Evolutionary conservation across 129 eudicot species (phyloP), one percentile per base, ranked within the genome.

Genomic region (Tagetes erecta): DNA sequence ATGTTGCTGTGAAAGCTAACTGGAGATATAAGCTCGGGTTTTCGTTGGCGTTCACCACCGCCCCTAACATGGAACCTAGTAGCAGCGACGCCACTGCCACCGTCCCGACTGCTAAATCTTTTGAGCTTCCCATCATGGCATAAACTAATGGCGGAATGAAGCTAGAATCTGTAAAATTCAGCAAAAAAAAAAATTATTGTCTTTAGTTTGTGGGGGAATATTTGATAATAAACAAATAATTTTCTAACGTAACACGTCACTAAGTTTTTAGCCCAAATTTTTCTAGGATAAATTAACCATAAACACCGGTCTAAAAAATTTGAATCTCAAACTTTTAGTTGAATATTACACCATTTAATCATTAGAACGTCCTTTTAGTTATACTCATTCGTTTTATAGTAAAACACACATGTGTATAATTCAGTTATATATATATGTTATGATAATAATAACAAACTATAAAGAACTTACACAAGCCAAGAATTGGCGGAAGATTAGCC

Each of bases 51-150:
- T 84, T 80, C 41, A 95, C 99, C 13, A 53, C 89, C 2, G 60
- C 45, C 0, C 96, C 82, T 64, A 95, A 70, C 97, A 95, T 91
- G 51, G 97, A 83, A 27, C 87, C 94, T 8, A 79, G 84, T 35
- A 91, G 84, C 42, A 95, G 84, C 1, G 99, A 94, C 3, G 83
- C 97, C 14, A 91, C 99, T 0, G 97, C 99, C 42, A 95, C 92
- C 4, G 96, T 91, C 41, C 99, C 99, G 1, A 95, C 94, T 0
- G 99, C 99, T 68, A 95, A 63, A 36, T 95, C 97, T 64, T 83
- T 88, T 0, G 99, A 95, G 74, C 96, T 95, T 38, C 99, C 99
- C 96, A 95, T 87, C 76, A 95, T 71, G 0, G 99, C 97, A 20
- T 95, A 95, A 3, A 95, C 78, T 80, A 91, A 64, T 6, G 99